Conservation (phyloP, 306 rosid genomes). For the Rosa lucieae region DNA sequence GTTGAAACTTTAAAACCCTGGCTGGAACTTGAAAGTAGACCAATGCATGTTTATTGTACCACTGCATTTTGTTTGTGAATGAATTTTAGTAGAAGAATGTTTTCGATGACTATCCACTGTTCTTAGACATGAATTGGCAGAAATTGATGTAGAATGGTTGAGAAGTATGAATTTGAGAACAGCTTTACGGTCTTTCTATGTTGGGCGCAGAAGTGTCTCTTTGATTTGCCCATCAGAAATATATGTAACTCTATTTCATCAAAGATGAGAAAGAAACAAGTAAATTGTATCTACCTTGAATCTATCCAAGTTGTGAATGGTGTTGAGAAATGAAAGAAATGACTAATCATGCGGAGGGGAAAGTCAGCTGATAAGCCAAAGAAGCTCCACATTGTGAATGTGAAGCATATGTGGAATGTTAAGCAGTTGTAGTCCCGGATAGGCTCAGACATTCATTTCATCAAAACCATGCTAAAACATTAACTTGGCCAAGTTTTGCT, state of each 20-base stretch:
- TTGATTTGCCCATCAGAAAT: too few relatives aligned
- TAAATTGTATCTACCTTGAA: too few relatives aligned
- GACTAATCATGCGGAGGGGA: neutral
- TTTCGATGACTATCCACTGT: neutral
- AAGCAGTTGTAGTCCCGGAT: neutral
- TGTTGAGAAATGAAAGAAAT: neutral
- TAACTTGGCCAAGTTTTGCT: too few relatives aligned
- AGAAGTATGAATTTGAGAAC: neutral
- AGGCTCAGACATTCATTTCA: neutral
- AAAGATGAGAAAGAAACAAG: neutral
- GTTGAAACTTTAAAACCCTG: neutral
- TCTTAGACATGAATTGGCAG: neutral
- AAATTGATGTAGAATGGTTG: neutral
- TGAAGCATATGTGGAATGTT: too few relatives aligned
- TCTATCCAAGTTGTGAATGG: neutral
- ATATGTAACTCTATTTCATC: too few relatives aligned
- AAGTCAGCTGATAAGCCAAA: neutral
- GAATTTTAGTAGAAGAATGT: neutral
- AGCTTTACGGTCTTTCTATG: neutral
- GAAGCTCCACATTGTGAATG: neutral
- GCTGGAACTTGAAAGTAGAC: conserved; percentile 17
- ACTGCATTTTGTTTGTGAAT: conserved; percentile 17
- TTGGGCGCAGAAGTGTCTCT: too few relatives aligned
- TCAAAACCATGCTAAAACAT: neutral
- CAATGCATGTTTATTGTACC: neutral